Evolutionary conservation across 148 eudicot species (phyloP).

Genomic region (Camellia granthamiana): DNA sequence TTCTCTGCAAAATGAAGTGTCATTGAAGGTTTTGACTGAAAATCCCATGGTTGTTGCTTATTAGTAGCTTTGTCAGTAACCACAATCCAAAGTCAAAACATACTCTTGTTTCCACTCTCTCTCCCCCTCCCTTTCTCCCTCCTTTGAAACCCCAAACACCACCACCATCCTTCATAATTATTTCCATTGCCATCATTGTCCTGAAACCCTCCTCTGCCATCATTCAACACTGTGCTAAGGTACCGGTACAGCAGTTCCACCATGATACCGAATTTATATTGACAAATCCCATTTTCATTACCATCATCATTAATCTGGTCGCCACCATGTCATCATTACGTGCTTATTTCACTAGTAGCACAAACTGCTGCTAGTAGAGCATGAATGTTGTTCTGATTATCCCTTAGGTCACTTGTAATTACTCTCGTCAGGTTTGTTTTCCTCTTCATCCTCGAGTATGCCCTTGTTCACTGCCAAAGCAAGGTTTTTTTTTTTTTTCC

Average conservation of each 20-base stretch:
- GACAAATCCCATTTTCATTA: background rate
- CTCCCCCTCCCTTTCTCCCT: background rate
- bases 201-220: background rate
- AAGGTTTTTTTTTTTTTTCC: too few species aligned
- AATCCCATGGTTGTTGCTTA: background rate
- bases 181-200: background rate
- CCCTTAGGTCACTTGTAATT: background rate
- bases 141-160: too few species aligned
- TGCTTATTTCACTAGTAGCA: background rate
- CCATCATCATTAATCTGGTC: background rate
- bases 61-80: background rate
- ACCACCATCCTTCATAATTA: background rate
- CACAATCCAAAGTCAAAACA: background rate
- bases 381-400: background rate
- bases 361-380: background rate
- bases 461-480: background rate
- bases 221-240: background rate
- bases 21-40: background rate
- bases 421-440: background rate
- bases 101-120: background rate
- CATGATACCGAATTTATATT: background rate
- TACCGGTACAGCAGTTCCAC: background rate
- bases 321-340: background rate
- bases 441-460: background rate
- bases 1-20: background rate